Evolutionary conservation across 331 rosid genomes (phyloP).

Genomic region (Arachis monticola): DNA sequence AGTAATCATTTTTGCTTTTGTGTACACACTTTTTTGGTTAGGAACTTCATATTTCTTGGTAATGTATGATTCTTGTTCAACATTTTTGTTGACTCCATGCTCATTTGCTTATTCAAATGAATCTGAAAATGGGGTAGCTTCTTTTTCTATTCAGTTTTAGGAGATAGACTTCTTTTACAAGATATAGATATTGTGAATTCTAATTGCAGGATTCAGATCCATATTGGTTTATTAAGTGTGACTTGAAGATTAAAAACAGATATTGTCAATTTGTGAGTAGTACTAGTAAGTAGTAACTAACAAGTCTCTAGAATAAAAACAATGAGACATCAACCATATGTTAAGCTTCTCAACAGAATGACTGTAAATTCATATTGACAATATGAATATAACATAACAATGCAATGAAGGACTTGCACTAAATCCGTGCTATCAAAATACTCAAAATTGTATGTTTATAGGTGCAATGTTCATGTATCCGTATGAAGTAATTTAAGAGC

Average conservation of each 20-base stretch:
- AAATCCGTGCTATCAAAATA: neutral
- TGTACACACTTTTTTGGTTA: neutral
- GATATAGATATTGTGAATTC: constrained; percentile 3
- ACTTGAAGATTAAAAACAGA: neutral
- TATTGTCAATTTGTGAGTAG: neutral
- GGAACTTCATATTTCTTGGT: neutral
- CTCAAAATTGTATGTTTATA: neutral
- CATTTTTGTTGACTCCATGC: neutral
- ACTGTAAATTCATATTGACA: neutral
- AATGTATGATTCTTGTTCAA: neutral
- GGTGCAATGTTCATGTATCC: constrained; percentile 4
- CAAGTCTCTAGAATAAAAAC: neutral
- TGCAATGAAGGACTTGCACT: constrained; percentile 1
- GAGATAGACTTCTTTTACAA: neutral
- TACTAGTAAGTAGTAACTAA: neutral
- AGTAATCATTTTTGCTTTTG: neutral
- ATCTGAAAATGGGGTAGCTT: neutral
- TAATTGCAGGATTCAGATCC: neutral
- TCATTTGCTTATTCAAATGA: neutral
- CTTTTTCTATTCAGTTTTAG: neutral
- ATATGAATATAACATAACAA: neutral
- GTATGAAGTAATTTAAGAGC: constrained; percentile 15
- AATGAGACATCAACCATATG: constrained; percentile 9
- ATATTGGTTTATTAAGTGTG: constrained; percentile 17
- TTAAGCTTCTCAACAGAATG: constrained; percentile 15